These are phyloP conservation scores for Herpotrichia juniperi DNA, from an alignment of 2,329 filamentous ascomycete species.

Conservation along the genomic window DNA sequence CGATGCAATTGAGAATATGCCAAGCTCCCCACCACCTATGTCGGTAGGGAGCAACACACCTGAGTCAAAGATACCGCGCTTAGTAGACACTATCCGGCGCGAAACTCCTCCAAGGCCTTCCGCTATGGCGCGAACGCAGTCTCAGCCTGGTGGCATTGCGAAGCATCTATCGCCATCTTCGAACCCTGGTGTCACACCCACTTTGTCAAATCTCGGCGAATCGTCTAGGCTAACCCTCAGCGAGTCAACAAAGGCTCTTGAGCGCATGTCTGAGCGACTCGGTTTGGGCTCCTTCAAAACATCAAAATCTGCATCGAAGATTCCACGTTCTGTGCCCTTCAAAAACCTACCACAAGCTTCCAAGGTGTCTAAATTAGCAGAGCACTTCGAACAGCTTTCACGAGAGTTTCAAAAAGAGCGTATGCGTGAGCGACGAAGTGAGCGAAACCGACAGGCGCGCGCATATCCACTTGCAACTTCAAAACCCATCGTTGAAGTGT, in stretches of 20 bases:
- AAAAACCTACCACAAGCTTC: constrained; percentile 67
- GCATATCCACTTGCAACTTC: constrained; percentile 89
- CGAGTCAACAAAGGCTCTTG: constrained; percentile 52
- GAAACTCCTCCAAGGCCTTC: constrained; percentile 35
- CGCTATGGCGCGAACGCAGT: constrained; percentile 40
- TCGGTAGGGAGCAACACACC: constrained; percentile 20
- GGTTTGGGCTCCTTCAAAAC: constrained; percentile 70
- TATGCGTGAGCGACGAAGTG: constrained; percentile 81
- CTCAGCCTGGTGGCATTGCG: constrained; percentile 39
- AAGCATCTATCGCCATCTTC: constrained; percentile 23
- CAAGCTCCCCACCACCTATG: constrained; percentile 29
- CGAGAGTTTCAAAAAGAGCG: constrained; percentile 96
- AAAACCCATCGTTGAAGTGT: constrained; percentile 96
- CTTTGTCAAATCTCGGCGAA: constrained; percentile 23
- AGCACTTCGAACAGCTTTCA: constrained; percentile 95
- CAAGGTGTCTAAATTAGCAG: constrained; percentile 88
- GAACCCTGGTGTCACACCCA: constrained; percentile 17
- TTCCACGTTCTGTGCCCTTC: constrained; percentile 75
- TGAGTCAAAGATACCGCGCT: constrained; percentile 48
- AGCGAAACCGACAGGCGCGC: constrained; percentile 75
- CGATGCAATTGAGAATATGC: constrained; percentile 44
- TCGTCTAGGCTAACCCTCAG: constrained; percentile 32
- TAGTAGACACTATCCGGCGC: constrained; percentile 41
- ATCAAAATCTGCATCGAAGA: constrained; percentile 70
- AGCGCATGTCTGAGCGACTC: constrained; percentile 78